Percentiles rank a stretch among this genome's conserved stretches.
Evolutionary conservation across 805 yeast species (phyloP).

Genomic region (Spathaspora sp.): DNA sequence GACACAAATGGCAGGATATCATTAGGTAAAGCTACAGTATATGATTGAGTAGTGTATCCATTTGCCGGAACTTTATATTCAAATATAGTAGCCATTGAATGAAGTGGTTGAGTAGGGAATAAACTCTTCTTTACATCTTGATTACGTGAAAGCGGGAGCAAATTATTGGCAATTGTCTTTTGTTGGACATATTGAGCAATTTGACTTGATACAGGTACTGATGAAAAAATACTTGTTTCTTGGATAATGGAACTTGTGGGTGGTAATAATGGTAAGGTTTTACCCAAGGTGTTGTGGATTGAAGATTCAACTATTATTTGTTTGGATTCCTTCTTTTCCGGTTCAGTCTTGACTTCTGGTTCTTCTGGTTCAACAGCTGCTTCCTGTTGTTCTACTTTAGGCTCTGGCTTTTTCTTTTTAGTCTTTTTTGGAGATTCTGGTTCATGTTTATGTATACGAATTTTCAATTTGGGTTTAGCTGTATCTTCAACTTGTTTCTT

Average conservation of each 20-base stretch:
- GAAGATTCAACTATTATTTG: constrained; percentile 5
- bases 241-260: constrained; percentile 33
- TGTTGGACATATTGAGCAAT: constrained; percentile 14
- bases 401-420: constrained; percentile 15
- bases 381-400: constrained; percentile 11
- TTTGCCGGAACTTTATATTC: constrained; percentile 36
- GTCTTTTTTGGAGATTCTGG: constrained; percentile 13
- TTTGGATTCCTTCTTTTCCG: constrained; percentile 3
- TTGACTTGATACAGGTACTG: constrained; percentile 11
- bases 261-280: constrained; percentile 22
- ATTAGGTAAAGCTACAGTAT: constrained; percentile 33
- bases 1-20: constrained; percentile 32
- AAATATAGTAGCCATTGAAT: constrained; percentile 28
- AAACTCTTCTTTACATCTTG: constrained; percentile 24
- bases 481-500: constrained; percentile 15
- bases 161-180: constrained; percentile 1
- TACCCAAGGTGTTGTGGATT: constrained; percentile 22
- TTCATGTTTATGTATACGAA: constrained; percentile 16
- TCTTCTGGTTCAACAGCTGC: constrained; percentile 12
- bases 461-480: constrained; percentile 19
- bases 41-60: constrained; percentile 38
- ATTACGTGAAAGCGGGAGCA: constrained; percentile 17
- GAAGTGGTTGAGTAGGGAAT: constrained; percentile 28
- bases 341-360: constrained; percentile 7
- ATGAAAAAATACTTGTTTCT: constrained; percentile 32